These are phyloP conservation scores for Solanum corneliomulleri DNA, from an alignment of 257 asterid species.

Conservation along the genomic window DNA sequence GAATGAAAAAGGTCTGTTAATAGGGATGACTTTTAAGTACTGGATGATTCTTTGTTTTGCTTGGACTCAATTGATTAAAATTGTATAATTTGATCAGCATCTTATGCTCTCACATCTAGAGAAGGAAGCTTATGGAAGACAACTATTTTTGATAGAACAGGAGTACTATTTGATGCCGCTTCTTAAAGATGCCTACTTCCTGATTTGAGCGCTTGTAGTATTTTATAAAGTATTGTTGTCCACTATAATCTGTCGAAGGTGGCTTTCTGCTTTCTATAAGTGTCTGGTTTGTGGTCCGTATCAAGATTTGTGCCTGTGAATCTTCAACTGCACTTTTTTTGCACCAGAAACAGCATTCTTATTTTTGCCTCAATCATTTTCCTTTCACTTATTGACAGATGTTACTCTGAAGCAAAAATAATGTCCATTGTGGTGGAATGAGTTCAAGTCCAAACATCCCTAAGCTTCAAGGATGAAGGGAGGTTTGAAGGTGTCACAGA, in stretches of 20 bases:
- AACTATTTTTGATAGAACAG: not conserved
- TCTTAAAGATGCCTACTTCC: not conserved
- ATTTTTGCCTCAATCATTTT: not conserved
- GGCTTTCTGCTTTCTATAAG: not conserved
- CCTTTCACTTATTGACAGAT: not conserved
- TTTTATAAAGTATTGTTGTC: not conserved
- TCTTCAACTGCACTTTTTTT: not conserved
- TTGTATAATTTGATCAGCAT: not conserved
- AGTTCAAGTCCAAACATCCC: conserved; percentile 10
- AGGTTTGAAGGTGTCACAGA: conserved; percentile 64
- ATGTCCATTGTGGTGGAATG: conserved; percentile 11
- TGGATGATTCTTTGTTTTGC: not conserved
- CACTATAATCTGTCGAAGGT: not conserved
- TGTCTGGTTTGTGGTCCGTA: not conserved
- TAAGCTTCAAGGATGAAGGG: conserved; percentile 66
- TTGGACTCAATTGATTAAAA: not conserved
- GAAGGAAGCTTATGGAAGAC: not conserved
- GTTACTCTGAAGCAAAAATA: not conserved
- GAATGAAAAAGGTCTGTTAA: not conserved
- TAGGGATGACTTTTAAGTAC: not conserved
- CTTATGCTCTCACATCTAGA: not conserved
- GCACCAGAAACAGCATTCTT: not conserved
- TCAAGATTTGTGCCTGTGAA: not conserved
- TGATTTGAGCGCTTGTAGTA: not conserved
- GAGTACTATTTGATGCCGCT: not conserved